Evolutionary conservation across 805 yeast genomes (phyloP).

Genomic region (Candida silvatica): DNA sequence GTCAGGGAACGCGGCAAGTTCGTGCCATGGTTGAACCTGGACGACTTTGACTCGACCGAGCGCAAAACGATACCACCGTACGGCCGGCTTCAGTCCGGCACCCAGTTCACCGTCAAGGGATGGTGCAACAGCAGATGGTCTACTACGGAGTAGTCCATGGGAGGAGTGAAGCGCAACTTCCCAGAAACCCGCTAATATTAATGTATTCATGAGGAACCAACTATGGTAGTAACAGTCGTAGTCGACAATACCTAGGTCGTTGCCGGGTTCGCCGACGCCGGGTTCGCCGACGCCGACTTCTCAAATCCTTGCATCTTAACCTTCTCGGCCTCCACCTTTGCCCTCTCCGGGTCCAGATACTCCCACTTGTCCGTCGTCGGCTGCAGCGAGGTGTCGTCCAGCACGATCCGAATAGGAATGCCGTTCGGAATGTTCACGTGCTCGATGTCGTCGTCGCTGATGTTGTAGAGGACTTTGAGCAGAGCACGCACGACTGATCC

Average conservation of each 20-base stretch:
- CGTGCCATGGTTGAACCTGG: constrained; percentile 21
- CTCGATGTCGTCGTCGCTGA: constrained; percentile 62
- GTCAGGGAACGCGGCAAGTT: constrained; percentile 19
- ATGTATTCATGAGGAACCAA: too few relatives aligned
- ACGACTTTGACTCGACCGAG: constrained; percentile 10
- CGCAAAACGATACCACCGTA: constrained; percentile 18
- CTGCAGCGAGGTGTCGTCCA: constrained; percentile 28
- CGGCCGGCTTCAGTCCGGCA: constrained; percentile 17
- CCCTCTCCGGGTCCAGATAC: constrained; percentile 75
- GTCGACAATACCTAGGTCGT: too few relatives aligned
- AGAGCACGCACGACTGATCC: constrained; percentile 77
- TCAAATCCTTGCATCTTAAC: constrained; percentile 64
- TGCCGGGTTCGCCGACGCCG: too few relatives aligned
- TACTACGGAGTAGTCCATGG: too few relatives aligned
- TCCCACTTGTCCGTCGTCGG: constrained; percentile 33
- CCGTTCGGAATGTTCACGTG: constrained; percentile 78
- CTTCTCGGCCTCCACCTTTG: constrained; percentile 69
- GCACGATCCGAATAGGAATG: constrained; percentile 62
- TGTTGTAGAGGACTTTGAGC: constrained; percentile 55
- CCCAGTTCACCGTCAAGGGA: constrained; percentile 42
- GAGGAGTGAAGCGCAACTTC: too few relatives aligned
- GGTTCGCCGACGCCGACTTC: too few relatives aligned
- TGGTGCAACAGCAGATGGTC: too few relatives aligned
- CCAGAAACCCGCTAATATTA: too few relatives aligned
- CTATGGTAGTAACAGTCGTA: too few relatives aligned